These are phyloP conservation scores for Akanthomyces lecanii DNA, from an alignment of 2,329 filamentous ascomycete species.

Conservation along the genomic window DNA sequence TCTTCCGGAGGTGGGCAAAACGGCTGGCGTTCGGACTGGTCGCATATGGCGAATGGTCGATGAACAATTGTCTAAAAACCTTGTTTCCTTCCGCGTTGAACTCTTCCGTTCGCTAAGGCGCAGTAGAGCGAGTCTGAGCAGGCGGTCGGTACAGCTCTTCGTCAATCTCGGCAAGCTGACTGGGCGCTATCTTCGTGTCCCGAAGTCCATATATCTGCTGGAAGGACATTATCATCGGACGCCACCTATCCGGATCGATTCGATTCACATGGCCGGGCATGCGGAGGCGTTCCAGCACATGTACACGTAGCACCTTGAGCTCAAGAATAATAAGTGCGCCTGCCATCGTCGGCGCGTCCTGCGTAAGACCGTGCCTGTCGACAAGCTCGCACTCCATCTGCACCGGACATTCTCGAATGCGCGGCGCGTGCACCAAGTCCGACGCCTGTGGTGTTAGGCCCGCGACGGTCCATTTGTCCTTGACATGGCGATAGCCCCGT, in stretches of 20 bases:
- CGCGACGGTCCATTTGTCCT: constrained; percentile 36
- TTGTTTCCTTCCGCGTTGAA: too few species aligned
- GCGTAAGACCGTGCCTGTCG: constrained; percentile 28
- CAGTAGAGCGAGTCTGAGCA: constrained; percentile 4
- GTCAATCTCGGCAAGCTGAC: constrained; percentile 24
- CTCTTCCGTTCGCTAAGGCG: too few species aligned
- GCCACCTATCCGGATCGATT: constrained; percentile 40
- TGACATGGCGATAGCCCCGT: constrained; percentile 33
- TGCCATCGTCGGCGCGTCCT: constrained; percentile 28
- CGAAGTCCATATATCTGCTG: constrained; percentile 39
- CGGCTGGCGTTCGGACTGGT: too few species aligned
- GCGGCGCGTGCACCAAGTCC: constrained; percentile 29
- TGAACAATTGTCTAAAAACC: too few species aligned
- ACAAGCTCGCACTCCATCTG: constrained; percentile 40
- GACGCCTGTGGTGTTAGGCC: constrained; percentile 33
- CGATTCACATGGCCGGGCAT: constrained; percentile 35
- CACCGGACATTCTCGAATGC: constrained; percentile 37
- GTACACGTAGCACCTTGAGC: constrained; percentile 33
- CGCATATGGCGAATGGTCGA: too few species aligned
- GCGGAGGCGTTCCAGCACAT: constrained; percentile 31
- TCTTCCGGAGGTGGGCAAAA: too few species aligned
- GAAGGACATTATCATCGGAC: constrained; percentile 42
- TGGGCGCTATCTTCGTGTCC: constrained; percentile 24
- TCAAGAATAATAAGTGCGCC: constrained; percentile 32
- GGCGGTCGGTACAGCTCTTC: constrained; percentile 31